Conservation (phyloP, 768 basidiomycete species). For the Dacryopinax primogenitus region DNA sequence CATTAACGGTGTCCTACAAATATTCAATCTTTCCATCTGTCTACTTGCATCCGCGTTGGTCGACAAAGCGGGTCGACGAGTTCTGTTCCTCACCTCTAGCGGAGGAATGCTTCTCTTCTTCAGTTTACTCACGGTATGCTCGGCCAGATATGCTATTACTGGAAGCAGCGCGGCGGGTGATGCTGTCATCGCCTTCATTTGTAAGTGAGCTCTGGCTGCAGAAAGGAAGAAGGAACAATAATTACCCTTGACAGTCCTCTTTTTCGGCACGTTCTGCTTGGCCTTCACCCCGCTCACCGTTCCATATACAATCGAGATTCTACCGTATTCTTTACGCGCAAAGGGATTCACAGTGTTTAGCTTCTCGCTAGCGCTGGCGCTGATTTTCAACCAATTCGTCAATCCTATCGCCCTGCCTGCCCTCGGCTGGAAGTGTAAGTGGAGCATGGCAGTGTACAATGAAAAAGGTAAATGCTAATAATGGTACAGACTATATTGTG, state of each 20-base stretch:
- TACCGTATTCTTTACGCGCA: slow-evolving; percentile 69
- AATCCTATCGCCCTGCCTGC: slow-evolving; percentile 62
- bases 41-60: slow-evolving; percentile 39
- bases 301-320: slow-evolving; percentile 77
- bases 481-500: slow-evolving; percentile 35
- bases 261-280: slow-evolving; percentile 23
- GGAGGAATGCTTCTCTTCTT: slow-evolving; percentile 52
- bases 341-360: slow-evolving; percentile 77
- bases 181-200: slow-evolving; percentile 71
- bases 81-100: slow-evolving; percentile 18
- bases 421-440: slow-evolving; percentile 58
- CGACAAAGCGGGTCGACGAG: slow-evolving; percentile 30
- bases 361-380: slow-evolving; percentile 59
- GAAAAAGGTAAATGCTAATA: not conserved
- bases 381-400: slow-evolving; percentile 82
- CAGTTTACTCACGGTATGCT: slow-evolving; percentile 32
- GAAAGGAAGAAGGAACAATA: slow-evolving; percentile 33
- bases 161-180: slow-evolving; percentile 30
- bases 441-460: not conserved
- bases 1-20: slow-evolving; percentile 68
- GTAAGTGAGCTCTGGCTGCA: slow-evolving; percentile 60
- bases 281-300: slow-evolving; percentile 80
- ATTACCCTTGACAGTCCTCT: not conserved
- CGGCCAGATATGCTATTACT: slow-evolving; percentile 34
- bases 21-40: slow-evolving; percentile 41